Evolutionary conservation across 2,329 filamentous ascomycete genomes (phyloP).

Genomic region (Trichoderma citrinoviride): DNA sequence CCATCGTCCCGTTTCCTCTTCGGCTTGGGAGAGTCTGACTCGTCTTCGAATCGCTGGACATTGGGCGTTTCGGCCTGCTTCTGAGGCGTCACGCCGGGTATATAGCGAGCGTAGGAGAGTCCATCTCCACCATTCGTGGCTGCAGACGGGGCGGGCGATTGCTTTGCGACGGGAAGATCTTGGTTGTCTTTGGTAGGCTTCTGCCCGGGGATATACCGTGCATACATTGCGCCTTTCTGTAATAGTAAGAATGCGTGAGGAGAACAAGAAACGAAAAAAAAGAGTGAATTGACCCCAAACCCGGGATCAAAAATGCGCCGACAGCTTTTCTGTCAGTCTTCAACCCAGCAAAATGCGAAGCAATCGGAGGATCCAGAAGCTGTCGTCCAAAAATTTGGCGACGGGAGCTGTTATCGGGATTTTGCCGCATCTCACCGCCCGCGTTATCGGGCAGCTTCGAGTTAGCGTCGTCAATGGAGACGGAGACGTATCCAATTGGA

Average conservation of each 20-base stretch:
- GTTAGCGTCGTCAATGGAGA: background rate
- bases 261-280: background rate
- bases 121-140: constrained; percentile 24
- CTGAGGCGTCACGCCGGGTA: constrained; percentile 34
- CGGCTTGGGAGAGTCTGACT: constrained; percentile 27
- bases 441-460: constrained; percentile 30
- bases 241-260: background rate
- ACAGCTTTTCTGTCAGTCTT: background rate
- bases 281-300: constrained; percentile 24
- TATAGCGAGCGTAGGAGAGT: constrained; percentile 42
- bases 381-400: constrained; percentile 38
- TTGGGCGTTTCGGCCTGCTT: constrained; percentile 18
- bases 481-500: constrained; percentile 7
- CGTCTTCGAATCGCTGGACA: constrained; percentile 33
- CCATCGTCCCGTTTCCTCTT: constrained; percentile 40
- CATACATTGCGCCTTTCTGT: constrained; percentile 36
- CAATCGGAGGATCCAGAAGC: background rate
- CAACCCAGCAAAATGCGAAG: background rate
- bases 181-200: constrained; percentile 5
- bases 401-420: constrained; percentile 35
- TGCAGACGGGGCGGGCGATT: constrained; percentile 7
- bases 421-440: constrained; percentile 40
- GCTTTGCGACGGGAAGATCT: constrained; percentile 7
- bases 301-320: background rate
- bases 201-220: constrained; percentile 42